Base-by-base conservation (phyloP, 2,329 filamentous ascomycete species). In the Microcera coccophila region DNA sequence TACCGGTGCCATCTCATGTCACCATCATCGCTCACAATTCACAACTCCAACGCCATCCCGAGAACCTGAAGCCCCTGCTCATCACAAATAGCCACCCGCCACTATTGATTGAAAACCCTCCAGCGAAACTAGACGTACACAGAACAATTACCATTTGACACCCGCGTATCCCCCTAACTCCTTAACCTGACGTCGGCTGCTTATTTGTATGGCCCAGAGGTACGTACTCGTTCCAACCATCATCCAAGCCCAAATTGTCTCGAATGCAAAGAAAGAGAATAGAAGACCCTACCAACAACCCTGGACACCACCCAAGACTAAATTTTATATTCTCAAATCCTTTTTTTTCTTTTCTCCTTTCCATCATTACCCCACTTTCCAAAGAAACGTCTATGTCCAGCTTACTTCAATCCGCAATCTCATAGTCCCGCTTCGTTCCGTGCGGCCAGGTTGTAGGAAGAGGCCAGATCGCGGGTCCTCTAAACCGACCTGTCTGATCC, bases 141-240 rank as follows among this genome's bases (percentile, higher is more conserved):
- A 26, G 22, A 26, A 26, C 22, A 26, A 26, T 26, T 26, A 26
- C 22, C 12, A 7, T 26, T 26, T 26, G 22, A 12, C 7, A 26
- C 22, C 22, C 22, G 7, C 22, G 22, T 7, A 26, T 26, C n/a
- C 22, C 22, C 22, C 7, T 26, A 7, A 12, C 22, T 26, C 22
- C 22, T 7, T 26, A n/a, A 12, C 22, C 12, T 12, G 22, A 26
- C 12, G 12, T 26, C 12, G 22, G 22, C 7, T 12, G n/a, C n/a
- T n/a, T n/a, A n/a, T 26, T 26, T 26, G 22, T 12, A 7, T 12
- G 12, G 7, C 7, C 22, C 22, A 12, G 22, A 26, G 12, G 12
- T 26, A n/a, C 22, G 12, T 26, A 7, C 22, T 7, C 22, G 22
- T 26, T 7, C 22, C 22, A 57, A 57, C 55, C 55, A 58, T 58